A percentile compares a stretch with the other conserved stretches of the same genome.
Evolutionary conservation across 2,329 filamentous ascomycete species (phyloP).

Genomic region (Nigrospora osmanthi): DNA sequence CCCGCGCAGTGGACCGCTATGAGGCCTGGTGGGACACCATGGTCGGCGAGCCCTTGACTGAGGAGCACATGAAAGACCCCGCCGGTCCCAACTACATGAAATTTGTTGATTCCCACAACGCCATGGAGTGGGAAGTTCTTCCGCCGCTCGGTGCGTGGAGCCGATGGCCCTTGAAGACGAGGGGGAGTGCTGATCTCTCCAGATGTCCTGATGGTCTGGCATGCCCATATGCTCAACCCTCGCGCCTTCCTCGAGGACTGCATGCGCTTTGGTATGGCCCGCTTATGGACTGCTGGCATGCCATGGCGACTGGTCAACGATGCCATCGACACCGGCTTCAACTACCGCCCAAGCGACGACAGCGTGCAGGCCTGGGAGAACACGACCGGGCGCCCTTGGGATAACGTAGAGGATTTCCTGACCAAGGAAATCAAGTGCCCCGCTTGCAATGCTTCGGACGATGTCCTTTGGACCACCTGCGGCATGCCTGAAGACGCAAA

Average conservation of each 20-base stretch:
- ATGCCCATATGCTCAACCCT: conserved; percentile 72
- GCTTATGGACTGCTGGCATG: conserved; percentile 54
- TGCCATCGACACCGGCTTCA: conserved; percentile 52
- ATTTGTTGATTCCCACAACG: conserved; percentile 22
- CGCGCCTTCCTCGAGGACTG: conserved; percentile 68
- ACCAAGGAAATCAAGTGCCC: conserved; percentile 48
- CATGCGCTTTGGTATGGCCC: conserved; percentile 45
- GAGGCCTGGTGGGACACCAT: conserved; percentile 53
- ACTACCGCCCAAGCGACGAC: conserved; percentile 39
- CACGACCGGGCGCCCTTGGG: conserved; percentile 46
- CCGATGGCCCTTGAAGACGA: background rate
- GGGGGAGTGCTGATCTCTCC: conserved; percentile 14
- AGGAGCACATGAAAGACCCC: conserved; percentile 24
- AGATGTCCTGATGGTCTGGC: conserved; percentile 76
- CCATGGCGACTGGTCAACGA: conserved; percentile 56
- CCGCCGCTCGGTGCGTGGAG: conserved; percentile 47
- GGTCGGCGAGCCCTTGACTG: conserved; percentile 19
- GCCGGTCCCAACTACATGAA: conserved; percentile 15
- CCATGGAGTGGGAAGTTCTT: conserved; percentile 32
- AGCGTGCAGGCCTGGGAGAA: conserved; percentile 38
- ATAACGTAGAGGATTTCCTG: conserved; percentile 44
- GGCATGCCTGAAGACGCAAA: conserved; percentile 26
- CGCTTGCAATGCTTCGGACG: conserved; percentile 32
- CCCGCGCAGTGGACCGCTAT: conserved; percentile 62
- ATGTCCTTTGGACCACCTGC: conserved; percentile 54